Evolutionary conservation across 768 basidiomycete genomes (phyloP).

Genomic region (Boletus speciosus): DNA sequence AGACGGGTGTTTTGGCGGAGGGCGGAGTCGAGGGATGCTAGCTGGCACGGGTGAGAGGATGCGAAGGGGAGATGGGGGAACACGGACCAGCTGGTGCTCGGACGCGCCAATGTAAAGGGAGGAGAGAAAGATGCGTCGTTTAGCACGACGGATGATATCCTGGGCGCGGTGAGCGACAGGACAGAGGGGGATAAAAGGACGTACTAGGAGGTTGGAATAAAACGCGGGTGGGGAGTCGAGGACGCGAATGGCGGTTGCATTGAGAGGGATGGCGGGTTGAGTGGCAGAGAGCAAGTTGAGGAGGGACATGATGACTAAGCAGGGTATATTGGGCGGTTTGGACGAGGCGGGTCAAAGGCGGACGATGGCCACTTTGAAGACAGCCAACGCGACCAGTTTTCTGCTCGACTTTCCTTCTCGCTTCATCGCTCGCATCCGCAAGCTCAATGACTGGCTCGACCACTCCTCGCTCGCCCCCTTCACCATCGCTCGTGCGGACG

Average conservation of each 20-base stretch:
- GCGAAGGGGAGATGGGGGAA: background rate
- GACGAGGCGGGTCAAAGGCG: background rate
- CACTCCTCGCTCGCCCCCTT: background rate
- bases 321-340: background rate
- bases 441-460: constrained; percentile 21
- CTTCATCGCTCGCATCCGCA: constrained; percentile 25
- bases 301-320: constrained; percentile 28
- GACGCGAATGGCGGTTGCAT: constrained; percentile 48
- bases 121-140: constrained; percentile 80
- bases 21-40: constrained; percentile 60
- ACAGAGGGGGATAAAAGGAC: constrained; percentile 12
- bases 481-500: background rate
- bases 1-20: constrained; percentile 59
- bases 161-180: constrained; percentile 25
- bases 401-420: background rate
- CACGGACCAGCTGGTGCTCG: constrained; percentile 73
- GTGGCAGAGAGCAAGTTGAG: constrained; percentile 28
- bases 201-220: constrained; percentile 50
- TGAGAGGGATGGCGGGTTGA: constrained; percentile 49
- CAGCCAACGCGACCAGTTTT: constrained; percentile 4
- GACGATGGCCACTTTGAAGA: background rate
- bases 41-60: constrained; percentile 41
- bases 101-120: constrained; percentile 83
- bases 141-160: constrained; percentile 78
- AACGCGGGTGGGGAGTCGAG: constrained; percentile 59